Evolutionary conservation across 2,329 filamentous ascomycete species (phyloP).

Genomic region (Colletotrichum neosansevieriae): DNA sequence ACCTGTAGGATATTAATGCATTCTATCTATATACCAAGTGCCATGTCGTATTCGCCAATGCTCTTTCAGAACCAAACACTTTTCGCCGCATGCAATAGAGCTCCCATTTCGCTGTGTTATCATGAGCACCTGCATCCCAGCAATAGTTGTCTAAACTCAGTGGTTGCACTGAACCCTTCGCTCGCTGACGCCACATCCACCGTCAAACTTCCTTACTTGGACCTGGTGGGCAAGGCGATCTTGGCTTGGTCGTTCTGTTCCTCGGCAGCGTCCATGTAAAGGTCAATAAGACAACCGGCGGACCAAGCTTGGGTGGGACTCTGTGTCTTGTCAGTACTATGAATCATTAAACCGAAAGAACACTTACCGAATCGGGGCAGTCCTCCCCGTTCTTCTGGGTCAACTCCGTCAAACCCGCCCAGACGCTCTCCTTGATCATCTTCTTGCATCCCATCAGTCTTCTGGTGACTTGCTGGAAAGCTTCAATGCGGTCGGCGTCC

Average conservation of each 20-base stretch:
- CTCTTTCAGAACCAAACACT: conserved; percentile 12
- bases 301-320: conserved; percentile 98
- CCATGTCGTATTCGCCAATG: conserved; percentile 12
- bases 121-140: background rate
- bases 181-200: background rate
- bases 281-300: conserved; percentile 90
- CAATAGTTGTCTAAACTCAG: background rate
- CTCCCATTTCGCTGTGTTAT: background rate
- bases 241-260: conserved; percentile 53
- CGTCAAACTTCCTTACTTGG: conserved; percentile 27
- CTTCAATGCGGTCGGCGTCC: conserved; percentile 79
- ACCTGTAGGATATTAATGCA: conserved; percentile 28
- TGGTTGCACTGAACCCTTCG: background rate
- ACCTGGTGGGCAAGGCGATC: conserved; percentile 44
- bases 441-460: conserved; percentile 86
- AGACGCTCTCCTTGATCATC: conserved; percentile 82
- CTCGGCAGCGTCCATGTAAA: conserved; percentile 90
- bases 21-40: conserved; percentile 31
- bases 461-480: conserved; percentile 93
- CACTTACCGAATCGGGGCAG: conserved; percentile 87
- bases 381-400: conserved; percentile 89
- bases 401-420: conserved; percentile 93
- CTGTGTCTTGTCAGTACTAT: conserved; percentile 55
- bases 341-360: background rate
- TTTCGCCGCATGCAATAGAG: conserved; percentile 1